These are phyloP conservation scores for Juglanconis oblonga DNA, from an alignment of 2,329 filamentous ascomycete genomes.

Conservation along the genomic window DNA sequence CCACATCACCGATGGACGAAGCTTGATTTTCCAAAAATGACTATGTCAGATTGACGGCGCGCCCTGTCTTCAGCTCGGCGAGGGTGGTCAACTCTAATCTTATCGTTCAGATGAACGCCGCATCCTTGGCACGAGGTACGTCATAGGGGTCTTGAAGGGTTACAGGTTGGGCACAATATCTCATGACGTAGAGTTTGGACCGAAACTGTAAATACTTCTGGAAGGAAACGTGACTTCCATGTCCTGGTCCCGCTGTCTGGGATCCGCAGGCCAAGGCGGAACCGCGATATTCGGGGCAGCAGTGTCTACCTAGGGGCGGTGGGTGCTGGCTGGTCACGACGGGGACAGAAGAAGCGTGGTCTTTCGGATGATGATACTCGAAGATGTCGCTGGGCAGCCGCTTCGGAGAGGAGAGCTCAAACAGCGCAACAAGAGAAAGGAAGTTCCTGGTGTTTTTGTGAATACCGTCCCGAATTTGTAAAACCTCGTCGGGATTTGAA, in stretches of 20 bases:
- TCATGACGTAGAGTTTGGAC: background rate
- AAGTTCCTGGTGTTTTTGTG: no score
- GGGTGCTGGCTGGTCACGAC: no score
- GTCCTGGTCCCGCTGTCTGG: no score
- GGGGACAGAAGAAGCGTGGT: no score
- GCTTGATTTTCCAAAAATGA: no score
- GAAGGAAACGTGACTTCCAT: background rate
- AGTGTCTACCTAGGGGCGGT: no score
- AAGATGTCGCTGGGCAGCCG: no score
- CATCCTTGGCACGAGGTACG: background rate
- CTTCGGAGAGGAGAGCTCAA: no score
- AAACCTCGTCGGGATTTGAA: background rate
- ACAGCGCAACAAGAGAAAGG: background rate
- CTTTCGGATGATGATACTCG: no score
- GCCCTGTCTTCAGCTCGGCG: background rate
- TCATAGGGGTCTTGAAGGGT: conserved; percentile 11
- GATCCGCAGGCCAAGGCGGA: background rate
- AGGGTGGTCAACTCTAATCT: conserved; percentile 11
- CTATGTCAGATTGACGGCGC: background rate
- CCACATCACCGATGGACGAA: no score
- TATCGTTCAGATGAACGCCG: background rate
- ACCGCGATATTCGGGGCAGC: background rate
- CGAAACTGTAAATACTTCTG: background rate
- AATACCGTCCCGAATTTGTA: background rate
- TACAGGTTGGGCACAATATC: background rate